A percentile compares a stretch with the other conserved stretches of the same genome.
phyloP scores from a whole-genome alignment of 1,284 basidiomycete genomes.

The Sanguinoderma infundibulare region DNA sequence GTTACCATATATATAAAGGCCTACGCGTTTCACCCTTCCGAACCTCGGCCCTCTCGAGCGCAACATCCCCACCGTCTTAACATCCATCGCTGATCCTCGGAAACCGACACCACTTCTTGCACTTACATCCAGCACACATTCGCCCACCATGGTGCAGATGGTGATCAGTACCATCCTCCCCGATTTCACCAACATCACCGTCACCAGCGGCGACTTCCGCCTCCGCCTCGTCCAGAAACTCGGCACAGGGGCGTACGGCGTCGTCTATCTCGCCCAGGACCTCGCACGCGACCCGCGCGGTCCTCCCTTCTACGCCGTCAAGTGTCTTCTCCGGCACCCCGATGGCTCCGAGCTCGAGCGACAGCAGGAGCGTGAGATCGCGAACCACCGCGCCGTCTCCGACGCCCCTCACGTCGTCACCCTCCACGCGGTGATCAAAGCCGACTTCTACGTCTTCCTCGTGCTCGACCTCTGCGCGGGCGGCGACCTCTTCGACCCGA shows the following conservation, averaged over 20 bases:
- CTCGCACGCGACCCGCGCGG: slow-evolving; percentile 28
- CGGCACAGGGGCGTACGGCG: slow-evolving; percentile 71
- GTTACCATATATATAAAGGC: not conserved
- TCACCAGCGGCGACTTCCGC: slow-evolving; percentile 22
- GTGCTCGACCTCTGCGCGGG: slow-evolving; percentile 65
- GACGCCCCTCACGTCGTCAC: slow-evolving; percentile 62
- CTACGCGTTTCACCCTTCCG: not conserved
- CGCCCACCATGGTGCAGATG: slow-evolving; percentile 25
- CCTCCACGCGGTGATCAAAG: slow-evolving; percentile 61
- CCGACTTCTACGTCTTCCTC: slow-evolving; percentile 59
- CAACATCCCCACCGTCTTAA: not conserved
- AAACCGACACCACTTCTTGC: not conserved
- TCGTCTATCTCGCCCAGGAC: slow-evolving; percentile 65
- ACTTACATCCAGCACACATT: not conserved
- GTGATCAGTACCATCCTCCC: slow-evolving; percentile 37
- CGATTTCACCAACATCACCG: slow-evolving; percentile 29
- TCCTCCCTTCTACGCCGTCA: slow-evolving; percentile 54
- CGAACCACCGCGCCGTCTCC: slow-evolving; percentile 56
- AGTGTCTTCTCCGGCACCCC: slow-evolving; percentile 64
- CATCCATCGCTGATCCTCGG: not conserved
- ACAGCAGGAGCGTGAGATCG: slow-evolving; percentile 34
- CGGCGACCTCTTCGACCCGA: slow-evolving; percentile 70
- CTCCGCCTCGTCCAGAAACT: slow-evolving; percentile 53
- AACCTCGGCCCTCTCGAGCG: not conserved
- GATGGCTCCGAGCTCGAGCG: slow-evolving; percentile 58